Evolutionary conservation across 805 yeast species (phyloP), one percentile per base, ranked within the genome.

Genomic region (Candida broadrunensis): DNA sequence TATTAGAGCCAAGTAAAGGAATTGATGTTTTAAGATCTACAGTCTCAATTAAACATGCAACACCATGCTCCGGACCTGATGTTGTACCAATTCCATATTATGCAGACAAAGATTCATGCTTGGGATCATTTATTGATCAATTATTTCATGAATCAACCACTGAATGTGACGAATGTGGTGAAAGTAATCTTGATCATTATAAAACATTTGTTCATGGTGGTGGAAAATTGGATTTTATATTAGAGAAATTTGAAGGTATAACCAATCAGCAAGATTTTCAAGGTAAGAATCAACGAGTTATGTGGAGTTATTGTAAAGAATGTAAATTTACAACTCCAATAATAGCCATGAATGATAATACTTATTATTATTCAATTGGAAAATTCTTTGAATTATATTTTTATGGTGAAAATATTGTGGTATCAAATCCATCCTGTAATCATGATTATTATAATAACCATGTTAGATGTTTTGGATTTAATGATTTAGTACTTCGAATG

Each of bases 41-140:
- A 65, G 91, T 89, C 0, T 85, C 91, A 3, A 78, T 82, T 7
- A 84, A 83, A 51, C 85, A 88, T 31, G 85, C 95, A 0, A 88
- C 95, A 0, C 97, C 97, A 0, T 93, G 99, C 54, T 70, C 81
- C 31, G 98, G 98, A 0, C 99, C 99, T 0, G 88, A 80, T 41
- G 70, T 81, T n/a, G 80, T 87, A 25, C 79, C 82, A 1, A 83
- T 90, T 36, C 97, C 90, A 46, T 95, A 75, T 55, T 93, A 91
- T 57, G 81, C 96, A 69, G 96, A 88, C 36, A 86, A 83, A 43
- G 99, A 95, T 58, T 83, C 85, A 55, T 83, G 96, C 8, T 63
- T 95, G 33, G 99, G 99, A 1, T 87, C 86, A 52, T 88, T 83
- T 50, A 79, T 93, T 33, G 97, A 95, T 54, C 85, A 83, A 40